Conservation (phyloP, 139 green algal genomes). For the Closterium sp. region DNA sequence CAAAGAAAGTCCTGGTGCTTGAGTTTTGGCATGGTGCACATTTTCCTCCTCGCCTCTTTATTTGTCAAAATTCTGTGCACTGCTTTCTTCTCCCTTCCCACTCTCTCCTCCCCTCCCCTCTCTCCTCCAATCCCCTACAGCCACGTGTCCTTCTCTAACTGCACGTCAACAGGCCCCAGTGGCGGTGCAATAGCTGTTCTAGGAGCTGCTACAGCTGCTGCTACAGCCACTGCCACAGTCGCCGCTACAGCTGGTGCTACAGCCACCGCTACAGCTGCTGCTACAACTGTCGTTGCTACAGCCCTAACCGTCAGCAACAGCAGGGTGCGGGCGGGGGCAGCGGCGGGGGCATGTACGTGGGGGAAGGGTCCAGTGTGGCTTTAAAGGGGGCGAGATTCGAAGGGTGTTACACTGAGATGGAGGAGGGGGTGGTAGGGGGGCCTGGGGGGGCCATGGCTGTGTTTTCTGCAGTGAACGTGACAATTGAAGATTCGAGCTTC, state of each 20-base stretch:
- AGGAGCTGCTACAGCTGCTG: neutral
- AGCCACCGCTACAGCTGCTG: neutral
- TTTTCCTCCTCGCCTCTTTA: too few species aligned
- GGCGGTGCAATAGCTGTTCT: neutral
- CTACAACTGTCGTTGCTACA: too few species aligned
- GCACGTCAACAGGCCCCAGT: neutral
- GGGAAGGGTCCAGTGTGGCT: neutral
- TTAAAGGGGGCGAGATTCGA: neutral
- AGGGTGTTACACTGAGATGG: neutral
- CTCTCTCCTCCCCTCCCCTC: too few species aligned
- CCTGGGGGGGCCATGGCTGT: neutral
- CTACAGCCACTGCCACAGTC: too few species aligned
- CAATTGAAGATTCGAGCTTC: neutral
- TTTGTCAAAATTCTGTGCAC: too few species aligned
- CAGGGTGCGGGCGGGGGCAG: neutral
- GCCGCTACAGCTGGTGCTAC: neutral
- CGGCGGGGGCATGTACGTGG: neutral
- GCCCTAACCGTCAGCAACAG: neutral
- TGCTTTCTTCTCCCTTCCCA: neutral
- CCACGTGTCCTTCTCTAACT: neutral
- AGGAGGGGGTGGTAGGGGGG: neutral
- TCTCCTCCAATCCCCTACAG: neutral
- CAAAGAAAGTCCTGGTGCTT: too few species aligned
- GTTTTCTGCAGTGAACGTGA: neutral
- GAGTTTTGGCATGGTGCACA: too few species aligned